These are phyloP conservation scores for Arabidopsis lyrata DNA, from an alignment of 441 rosid species.

Conservation along the genomic window DNA sequence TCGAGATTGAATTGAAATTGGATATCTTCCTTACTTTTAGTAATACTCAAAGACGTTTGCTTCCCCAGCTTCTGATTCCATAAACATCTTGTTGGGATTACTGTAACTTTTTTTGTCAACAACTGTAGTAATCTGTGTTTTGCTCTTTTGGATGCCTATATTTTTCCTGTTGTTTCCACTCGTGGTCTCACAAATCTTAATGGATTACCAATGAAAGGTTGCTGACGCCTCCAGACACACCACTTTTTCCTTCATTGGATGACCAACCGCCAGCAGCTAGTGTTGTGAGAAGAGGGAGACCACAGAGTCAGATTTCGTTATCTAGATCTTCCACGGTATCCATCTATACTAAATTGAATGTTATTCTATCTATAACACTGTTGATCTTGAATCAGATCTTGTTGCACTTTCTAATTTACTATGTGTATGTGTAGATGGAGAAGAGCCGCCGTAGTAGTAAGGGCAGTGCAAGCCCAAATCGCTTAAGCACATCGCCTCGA, in stretches of 20 bases:
- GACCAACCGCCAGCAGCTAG: constrained; percentile 71
- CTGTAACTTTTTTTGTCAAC: not conserved
- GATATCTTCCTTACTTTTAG: constrained; percentile 4
- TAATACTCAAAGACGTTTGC: constrained; percentile 8
- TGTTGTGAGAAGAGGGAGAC: constrained; percentile 81
- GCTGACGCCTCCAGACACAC: constrained; percentile 98
- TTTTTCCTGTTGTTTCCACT: constrained; percentile 23
- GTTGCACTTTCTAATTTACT: constrained; percentile 20
- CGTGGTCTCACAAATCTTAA: constrained; percentile 48
- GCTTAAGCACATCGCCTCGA: constrained; percentile 91
- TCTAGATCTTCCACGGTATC: constrained; percentile 95
- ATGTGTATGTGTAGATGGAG: constrained; percentile 76
- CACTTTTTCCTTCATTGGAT: constrained; percentile 94
- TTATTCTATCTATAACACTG: constrained; percentile 17
- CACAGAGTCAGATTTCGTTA: constrained; percentile 87
- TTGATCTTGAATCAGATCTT: constrained; percentile 27
- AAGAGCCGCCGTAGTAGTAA: constrained; percentile 91
- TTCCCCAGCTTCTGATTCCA: constrained; percentile 18
- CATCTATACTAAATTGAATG: constrained; percentile 18
- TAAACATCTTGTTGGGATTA: constrained; percentile 13
- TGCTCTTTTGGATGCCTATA: constrained; percentile 32
- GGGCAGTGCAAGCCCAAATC: constrained; percentile 98
- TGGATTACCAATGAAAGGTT: constrained; percentile 69
- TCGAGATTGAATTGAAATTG: not conserved
- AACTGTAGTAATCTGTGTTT: constrained; percentile 17